Evolutionary conservation across 139 green algal genomes (phyloP), one percentile per base, ranked within the genome.

Genomic region (Bryopsis sp.): DNA sequence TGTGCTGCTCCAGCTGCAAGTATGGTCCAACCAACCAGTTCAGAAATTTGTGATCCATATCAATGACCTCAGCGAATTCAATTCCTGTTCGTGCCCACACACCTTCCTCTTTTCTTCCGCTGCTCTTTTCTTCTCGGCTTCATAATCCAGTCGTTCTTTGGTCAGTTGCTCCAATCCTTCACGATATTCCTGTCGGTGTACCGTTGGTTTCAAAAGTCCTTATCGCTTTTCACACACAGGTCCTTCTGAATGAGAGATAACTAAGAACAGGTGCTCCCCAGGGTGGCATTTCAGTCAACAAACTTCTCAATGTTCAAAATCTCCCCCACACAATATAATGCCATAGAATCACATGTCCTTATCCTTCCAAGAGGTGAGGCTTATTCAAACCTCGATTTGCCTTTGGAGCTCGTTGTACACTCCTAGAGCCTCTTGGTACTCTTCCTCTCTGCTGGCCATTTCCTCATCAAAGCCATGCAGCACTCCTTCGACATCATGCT

Each of bases 91-190:
- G 11, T 28, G 5, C 5, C 26, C 24, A 28, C 4, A 28, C n/a
- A 48, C 59, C 59, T 48, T 5, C 32, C 7, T 7, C 36, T 47
- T 7, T 35, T 8, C 59, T 29, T 48, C 32, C 36, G 24, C 29
- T 7, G 4, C 4, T 8, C 59, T 36, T 38, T 67, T 67, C 32
- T 67, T 47, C 61, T 47, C 37, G 76, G 36, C 46, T 57, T 19
- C 19, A 79, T 6, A 78, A 34, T 19, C 28, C 50, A 39, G 58
- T 54, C 43, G 11, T 19, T 54, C 43, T 19, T 54, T 54, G 15
- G 11, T 11, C 11, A 54, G 43, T 19, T 54, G 43, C 19, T 54
- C 19, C 15, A 19, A 26, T 26, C 15, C 43, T 54, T 54, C 43
- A 54, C 15, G 19, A 54, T 19, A 54, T 54, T 54, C 43, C 43